phyloP scores from a whole-genome alignment of 1,139 yeast genomes.

The Magnusiomyces clavatus region DNA sequence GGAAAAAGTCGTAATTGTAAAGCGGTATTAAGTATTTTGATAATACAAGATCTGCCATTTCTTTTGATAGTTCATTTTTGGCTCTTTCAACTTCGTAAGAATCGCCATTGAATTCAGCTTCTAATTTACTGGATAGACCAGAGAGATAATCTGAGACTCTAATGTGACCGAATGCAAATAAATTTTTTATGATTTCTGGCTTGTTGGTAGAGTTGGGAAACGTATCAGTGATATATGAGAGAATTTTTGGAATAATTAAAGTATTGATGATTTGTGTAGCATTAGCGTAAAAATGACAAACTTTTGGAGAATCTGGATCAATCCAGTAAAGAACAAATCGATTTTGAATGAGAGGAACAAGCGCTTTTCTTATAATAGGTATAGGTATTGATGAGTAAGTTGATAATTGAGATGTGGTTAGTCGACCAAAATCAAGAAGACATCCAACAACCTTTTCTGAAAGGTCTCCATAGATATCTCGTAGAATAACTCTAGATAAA shows the following conservation, averaged over 20 bases:
- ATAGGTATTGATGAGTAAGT: constrained; percentile 25
- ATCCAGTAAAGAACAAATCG: constrained; percentile 36
- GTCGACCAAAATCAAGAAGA: constrained; percentile 32
- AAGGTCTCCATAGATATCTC: constrained; percentile 33
- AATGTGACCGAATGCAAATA: constrained; percentile 56
- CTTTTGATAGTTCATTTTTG: constrained; percentile 24
- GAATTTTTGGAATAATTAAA: constrained; percentile 71
- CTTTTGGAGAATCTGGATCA: constrained; percentile 33
- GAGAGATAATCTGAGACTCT: constrained; percentile 47
- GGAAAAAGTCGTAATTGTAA: constrained; percentile 30
- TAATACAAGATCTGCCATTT: constrained; percentile 41
- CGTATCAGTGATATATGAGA: constrained; percentile 45
- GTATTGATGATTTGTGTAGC: constrained; percentile 57
- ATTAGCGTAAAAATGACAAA: constrained; percentile 51
- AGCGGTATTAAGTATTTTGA: constrained; percentile 58
- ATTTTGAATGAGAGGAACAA: constrained; percentile 36
- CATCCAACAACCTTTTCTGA: constrained; percentile 31
- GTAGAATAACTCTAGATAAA: constrained; percentile 29
- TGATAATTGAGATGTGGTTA: constrained; percentile 28
- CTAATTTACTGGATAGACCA: constrained; percentile 14
- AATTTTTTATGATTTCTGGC: constrained; percentile 68
- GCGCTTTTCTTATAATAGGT: constrained; percentile 30
- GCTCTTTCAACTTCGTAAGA: constrained; percentile 24
- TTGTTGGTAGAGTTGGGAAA: constrained; percentile 21
- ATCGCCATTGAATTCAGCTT: constrained; percentile 25